These are phyloP conservation scores for Hyaloscypha hepaticicola DNA, from an alignment of 495 filamentous ascomycete genomes.

Conservation along the genomic window DNA sequence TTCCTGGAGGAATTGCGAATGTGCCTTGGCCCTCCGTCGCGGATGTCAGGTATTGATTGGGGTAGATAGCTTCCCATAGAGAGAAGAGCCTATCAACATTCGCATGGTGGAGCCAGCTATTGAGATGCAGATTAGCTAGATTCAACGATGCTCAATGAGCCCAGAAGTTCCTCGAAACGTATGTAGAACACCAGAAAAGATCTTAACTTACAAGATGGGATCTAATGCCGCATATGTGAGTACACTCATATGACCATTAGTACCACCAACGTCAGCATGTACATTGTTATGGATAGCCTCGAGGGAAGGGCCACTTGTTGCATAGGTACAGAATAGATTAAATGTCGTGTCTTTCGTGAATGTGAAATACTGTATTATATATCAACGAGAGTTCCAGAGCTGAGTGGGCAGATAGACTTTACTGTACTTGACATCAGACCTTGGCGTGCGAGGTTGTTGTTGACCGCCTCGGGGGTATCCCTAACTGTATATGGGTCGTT, in stretches of 20 bases:
- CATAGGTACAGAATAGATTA: constrained; percentile 19
- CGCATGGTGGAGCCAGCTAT: constrained; percentile 32
- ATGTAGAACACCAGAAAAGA: neutral
- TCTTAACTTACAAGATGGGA: constrained; percentile 42
- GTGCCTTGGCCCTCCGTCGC: constrained; percentile 45
- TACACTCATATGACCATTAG: constrained; percentile 42
- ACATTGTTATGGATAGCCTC: constrained; percentile 44
- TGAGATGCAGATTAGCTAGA: neutral
- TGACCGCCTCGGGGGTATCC: neutral
- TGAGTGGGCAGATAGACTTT: neutral
- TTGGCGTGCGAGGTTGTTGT: neutral
- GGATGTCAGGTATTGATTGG: constrained; percentile 33
- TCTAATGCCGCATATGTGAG: constrained; percentile 43
- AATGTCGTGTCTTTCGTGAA: constrained; percentile 20
- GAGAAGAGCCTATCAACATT: constrained; percentile 45
- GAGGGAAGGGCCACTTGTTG: constrained; percentile 31
- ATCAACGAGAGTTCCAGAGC: neutral
- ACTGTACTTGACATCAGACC: constrained; percentile 7
- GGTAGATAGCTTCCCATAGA: constrained; percentile 41
- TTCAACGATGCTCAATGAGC: no score
- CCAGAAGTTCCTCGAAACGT: constrained; percentile 7
- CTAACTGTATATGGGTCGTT: constrained; percentile 6
- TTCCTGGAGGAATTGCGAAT: constrained; percentile 41
- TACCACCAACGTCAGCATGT: constrained; percentile 41
- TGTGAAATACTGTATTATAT: constrained; percentile 15